Base-by-base conservation (phyloP, 2,329 filamentous ascomycete species). In the Talaromyces sp. region DNA sequence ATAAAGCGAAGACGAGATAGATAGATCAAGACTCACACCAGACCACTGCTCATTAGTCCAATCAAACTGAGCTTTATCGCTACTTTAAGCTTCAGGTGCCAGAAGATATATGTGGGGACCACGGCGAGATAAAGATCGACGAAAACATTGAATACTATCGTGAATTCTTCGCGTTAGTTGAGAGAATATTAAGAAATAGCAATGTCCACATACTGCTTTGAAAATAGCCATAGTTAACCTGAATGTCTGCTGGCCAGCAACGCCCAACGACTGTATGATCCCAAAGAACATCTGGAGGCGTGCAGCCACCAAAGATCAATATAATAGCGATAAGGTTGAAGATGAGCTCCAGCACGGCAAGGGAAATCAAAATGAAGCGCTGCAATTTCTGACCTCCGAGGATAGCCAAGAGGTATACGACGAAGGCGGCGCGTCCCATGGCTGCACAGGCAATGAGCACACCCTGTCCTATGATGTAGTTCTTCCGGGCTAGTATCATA, bases 1-100 rank as follows among this genome's bases (percentile, higher is more conserved):
- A 8, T 33, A 8, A 8, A 31, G n/a, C 14, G 33, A 37, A 5
- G 13, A 56, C 6, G 19, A 43, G 2, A 43, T 10, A 27, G 16
- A 2, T 10, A 2, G 14, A n/a, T 41, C 1, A 11, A 50, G 16
- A 68, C 74, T 66, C 54, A 76, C 74, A 76, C 68, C 33, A 76
- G 63, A 1, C 75, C 75, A 52, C 75, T 64, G 9, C 74, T 70
- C 13, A 77, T 66, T 1, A 76, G 66, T 19, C 62, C 45, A 1
- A 74, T 68, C 58, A 77, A 57, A 16, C 70, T 70, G 19, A 77
- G 24, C 57, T 76, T 77, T 19, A 75, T 70, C 11, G 67, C 65
- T 10, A 70, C 11, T 24, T 69, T 69, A 50, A 78, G 52, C 11
- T 76, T 74, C 19, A 78, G 64, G 35, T 69, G 71, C 75, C 75